Evolutionary conservation across 768 basidiomycete species (phyloP).

Genomic region (Leccinum obscurum): DNA sequence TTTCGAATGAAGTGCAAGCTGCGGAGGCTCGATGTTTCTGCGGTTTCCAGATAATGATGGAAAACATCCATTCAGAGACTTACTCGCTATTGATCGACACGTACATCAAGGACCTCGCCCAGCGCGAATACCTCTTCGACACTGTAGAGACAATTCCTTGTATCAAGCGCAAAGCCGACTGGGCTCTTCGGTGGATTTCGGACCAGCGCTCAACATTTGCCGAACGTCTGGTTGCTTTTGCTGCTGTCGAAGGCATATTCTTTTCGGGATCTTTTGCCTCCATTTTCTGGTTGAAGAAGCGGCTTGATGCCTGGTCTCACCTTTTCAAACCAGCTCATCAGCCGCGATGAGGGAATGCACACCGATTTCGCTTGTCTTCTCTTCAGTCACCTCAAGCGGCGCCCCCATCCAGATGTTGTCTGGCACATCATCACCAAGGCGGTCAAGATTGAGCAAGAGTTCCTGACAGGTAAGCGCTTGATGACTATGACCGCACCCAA

Average conservation of each 20-base stretch:
- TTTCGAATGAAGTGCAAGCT: constrained; percentile 87
- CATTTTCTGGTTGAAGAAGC: constrained; percentile 97
- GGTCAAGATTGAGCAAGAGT: constrained; percentile 84
- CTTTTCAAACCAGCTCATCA: constrained; percentile 96
- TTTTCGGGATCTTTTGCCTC: constrained; percentile 93
- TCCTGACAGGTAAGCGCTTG: constrained; percentile 61
- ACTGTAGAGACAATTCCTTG: constrained; percentile 91
- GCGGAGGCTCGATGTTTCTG: constrained; percentile 97
- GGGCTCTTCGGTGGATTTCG: constrained; percentile 89
- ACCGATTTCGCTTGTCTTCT: neutral
- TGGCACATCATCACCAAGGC: constrained; percentile 40
- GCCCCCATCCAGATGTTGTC: constrained; percentile 1
- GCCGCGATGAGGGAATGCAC: constrained; percentile 65
- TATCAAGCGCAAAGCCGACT: constrained; percentile 89
- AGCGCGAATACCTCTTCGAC: constrained; percentile 84
- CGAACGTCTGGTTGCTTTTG: constrained; percentile 89
- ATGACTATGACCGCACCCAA: constrained; percentile 24
- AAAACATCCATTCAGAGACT: constrained; percentile 95
- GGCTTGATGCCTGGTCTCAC: constrained; percentile 97
- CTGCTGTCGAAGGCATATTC: constrained; percentile 95
- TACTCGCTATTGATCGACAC: constrained; percentile 96
- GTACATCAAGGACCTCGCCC: constrained; percentile 78
- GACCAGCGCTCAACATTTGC: constrained; percentile 80
- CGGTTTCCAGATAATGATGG: constrained; percentile 99
- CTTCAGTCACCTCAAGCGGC: constrained; percentile 1